These are phyloP conservation scores for Obba rivulosa DNA, from an alignment of 768 basidiomycete species.

Conservation along the genomic window DNA sequence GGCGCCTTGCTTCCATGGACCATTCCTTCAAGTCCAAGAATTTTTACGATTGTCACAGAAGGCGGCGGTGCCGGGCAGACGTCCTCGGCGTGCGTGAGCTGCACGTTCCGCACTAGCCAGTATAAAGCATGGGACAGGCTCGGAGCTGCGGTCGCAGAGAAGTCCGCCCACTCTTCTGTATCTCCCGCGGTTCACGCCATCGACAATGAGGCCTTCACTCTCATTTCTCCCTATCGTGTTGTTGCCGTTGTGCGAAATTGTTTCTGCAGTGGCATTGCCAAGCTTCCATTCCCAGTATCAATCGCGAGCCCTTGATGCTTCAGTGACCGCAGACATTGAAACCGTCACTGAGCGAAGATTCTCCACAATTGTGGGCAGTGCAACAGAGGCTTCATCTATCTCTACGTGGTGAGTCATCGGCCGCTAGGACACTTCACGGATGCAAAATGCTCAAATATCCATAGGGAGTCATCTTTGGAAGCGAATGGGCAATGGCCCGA, in stretches of 20 bases:
- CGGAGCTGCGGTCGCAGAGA: too few species aligned
- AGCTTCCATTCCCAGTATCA: background rate
- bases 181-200: too few species aligned
- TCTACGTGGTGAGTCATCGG: constrained; percentile 31
- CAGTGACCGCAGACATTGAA: constrained; percentile 27
- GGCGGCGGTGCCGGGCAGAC: too few species aligned
- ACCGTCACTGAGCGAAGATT: constrained; percentile 34
- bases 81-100: too few species aligned
- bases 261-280: background rate
- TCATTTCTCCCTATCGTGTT: background rate
- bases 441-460: background rate
- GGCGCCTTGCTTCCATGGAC: too few species aligned
- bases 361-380: constrained; percentile 35
- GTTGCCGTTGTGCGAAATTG: background rate
- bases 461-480: constrained; percentile 45
- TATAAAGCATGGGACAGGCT: too few species aligned
- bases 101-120: too few species aligned
- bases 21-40: too few species aligned
- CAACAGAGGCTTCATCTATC: constrained; percentile 31
- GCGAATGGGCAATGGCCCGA: constrained; percentile 44
- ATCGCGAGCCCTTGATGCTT: background rate
- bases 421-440: too few species aligned
- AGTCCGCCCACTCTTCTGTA: too few species aligned
- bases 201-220: too few species aligned
- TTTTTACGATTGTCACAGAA: too few species aligned